Conservation (phyloP, 2,329 filamentous ascomycete genomes). For the Neonectria sp. region DNA sequence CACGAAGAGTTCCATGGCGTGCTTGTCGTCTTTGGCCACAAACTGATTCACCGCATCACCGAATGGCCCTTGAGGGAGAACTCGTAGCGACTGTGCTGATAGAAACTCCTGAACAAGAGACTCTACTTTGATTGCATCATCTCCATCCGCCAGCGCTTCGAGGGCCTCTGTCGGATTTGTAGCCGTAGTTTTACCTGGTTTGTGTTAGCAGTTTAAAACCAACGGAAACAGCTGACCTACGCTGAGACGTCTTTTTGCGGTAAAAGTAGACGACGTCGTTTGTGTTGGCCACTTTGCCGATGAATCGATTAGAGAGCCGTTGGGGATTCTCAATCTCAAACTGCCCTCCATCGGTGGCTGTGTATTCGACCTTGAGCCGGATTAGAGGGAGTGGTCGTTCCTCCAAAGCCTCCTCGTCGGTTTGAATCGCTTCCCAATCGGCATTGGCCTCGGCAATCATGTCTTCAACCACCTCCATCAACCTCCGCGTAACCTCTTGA, state of each 20-base stretch:
- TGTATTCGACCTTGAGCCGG: constrained; percentile 91
- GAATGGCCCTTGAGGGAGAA: constrained; percentile 93
- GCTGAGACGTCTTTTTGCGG: constrained; percentile 81
- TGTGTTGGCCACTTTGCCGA: constrained; percentile 91
- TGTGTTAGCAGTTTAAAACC: constrained; percentile 13
- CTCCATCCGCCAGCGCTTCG: constrained; percentile 62
- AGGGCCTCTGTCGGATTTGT: constrained; percentile 76
- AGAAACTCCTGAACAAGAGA: constrained; percentile 91
- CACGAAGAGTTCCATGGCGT: constrained; percentile 88
- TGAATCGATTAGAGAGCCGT: constrained; percentile 93
- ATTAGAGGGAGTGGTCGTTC: constrained; percentile 84
- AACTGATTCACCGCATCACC: constrained; percentile 94
- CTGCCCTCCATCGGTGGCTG: constrained; percentile 84
- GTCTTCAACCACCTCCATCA: constrained; percentile 85
- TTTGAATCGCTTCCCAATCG: constrained; percentile 86
- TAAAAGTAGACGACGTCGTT: constrained; percentile 96
- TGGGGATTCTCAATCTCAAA: constrained; percentile 97
- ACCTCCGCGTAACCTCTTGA: constrained; percentile 81
- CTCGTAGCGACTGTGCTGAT: constrained; percentile 88
- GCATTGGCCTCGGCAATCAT: constrained; percentile 88
- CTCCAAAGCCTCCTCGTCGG: constrained; percentile 71
- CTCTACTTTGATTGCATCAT: constrained; percentile 87
- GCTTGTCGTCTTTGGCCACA: constrained; percentile 95
- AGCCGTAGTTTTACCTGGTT: constrained; percentile 51
- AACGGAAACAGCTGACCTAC: constrained; percentile 35